Conservation (phyloP, 75 land plant genomes). For the Pinus tabuliformis region DNA sequence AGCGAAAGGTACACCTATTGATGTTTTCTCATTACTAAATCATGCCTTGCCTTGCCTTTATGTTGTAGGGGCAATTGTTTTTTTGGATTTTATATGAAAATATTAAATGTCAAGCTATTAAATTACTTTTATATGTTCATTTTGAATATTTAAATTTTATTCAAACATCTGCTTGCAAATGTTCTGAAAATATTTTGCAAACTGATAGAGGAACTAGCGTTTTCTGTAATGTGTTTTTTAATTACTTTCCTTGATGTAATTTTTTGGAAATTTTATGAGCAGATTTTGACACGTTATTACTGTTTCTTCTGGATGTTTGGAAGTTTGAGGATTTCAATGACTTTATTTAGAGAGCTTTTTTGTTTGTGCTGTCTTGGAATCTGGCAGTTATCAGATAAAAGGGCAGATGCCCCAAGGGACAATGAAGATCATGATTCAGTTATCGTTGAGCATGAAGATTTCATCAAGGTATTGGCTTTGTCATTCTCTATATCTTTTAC, state of each 20-base stretch:
- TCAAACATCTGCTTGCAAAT: background rate
- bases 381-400: constrained; percentile 5
- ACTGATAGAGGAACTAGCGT: no score
- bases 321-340: background rate
- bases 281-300: no score
- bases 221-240: no score
- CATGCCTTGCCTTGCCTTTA: background rate
- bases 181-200: no score
- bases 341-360: background rate
- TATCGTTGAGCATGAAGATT: constrained; percentile 74
- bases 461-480: constrained; percentile 57
- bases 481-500: background rate
- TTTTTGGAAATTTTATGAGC: no score
- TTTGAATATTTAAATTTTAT: background rate
- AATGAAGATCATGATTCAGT: constrained; percentile 42
- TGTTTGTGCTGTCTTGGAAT: background rate
- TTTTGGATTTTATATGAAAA: background rate
- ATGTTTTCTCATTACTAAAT: constrained; percentile 1
- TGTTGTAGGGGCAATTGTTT: background rate
- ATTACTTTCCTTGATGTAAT: no score
- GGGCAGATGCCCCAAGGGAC: constrained; percentile 12
- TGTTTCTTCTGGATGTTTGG: background rate
- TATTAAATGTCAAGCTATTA: background rate
- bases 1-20: constrained; percentile 60
- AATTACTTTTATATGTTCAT: no score